These are phyloP conservation scores for Stagonosporopsis cucurbitacearum DNA, from an alignment of 2,329 filamentous ascomycete species.

Conservation along the genomic window DNA sequence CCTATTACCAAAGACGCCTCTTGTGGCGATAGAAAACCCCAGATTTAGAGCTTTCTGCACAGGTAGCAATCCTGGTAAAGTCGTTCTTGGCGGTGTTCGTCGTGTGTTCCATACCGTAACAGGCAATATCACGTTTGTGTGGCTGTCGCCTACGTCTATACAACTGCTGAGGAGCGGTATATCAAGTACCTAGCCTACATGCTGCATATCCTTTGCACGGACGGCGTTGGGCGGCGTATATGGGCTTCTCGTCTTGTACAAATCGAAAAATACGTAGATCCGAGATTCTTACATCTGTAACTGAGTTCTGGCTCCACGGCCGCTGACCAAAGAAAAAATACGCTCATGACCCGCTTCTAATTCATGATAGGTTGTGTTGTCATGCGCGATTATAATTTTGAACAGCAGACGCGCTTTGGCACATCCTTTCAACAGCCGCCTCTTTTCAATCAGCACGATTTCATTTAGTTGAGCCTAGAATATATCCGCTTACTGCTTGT, in stretches of 20 bases:
- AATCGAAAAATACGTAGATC: constrained; percentile 3
- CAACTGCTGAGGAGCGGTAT: constrained; percentile 24
- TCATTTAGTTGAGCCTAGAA: too few species aligned
- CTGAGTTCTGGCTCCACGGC: background rate
- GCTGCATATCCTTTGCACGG: constrained; percentile 12
- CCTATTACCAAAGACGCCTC: too few species aligned
- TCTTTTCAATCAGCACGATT: too few species aligned
- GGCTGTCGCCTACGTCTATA: constrained; percentile 11
- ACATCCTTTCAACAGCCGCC: too few species aligned
- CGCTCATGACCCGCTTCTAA: background rate
- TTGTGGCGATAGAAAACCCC: constrained; percentile 5
- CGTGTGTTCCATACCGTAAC: background rate
- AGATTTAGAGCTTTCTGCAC: background rate
- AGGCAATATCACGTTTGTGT: constrained; percentile 5
- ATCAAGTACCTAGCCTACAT: constrained; percentile 16
- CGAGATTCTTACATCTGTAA: background rate
- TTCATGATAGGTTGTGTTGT: too few species aligned
- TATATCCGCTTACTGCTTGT: too few species aligned
- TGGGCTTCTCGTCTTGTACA: background rate
- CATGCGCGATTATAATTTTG: too few species aligned
- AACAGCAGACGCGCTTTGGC: too few species aligned
- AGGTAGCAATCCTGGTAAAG: background rate
- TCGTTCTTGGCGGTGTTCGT: too few species aligned
- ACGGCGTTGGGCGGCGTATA: constrained; percentile 11
- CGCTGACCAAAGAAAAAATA: background rate